These are phyloP conservation scores for Umbelopsis sp. DNA, from an alignment of 371 early-diverging fungal genomes.

Conservation along the genomic window DNA sequence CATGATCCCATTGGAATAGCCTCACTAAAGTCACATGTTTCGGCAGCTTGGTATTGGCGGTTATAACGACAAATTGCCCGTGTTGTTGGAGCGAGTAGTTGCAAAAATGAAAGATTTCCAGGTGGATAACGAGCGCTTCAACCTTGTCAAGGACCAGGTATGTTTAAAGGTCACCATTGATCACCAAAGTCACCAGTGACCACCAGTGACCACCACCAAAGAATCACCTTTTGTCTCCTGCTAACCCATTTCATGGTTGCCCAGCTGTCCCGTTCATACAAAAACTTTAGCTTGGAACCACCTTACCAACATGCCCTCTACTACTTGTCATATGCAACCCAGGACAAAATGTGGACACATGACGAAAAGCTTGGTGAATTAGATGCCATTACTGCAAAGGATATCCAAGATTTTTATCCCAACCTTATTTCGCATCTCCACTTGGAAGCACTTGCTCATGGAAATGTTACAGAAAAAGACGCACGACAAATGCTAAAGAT, in stretches of 20 bases:
- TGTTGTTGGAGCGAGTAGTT: conserved; percentile 72
- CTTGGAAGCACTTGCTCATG: conserved; percentile 83
- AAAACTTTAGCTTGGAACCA: conserved; percentile 72
- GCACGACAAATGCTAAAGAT: conserved; percentile 62
- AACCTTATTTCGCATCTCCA: conserved; percentile 65
- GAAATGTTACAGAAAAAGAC: conserved; percentile 69
- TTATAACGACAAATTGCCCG: conserved; percentile 82
- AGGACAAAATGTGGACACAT: conserved; percentile 77
- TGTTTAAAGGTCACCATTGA: too few relatives aligned
- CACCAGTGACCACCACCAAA: neutral
- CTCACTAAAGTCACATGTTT: too few relatives aligned
- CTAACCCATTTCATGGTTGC: neutral
- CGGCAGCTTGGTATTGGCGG: conserved; percentile 67
- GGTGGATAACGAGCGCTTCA: conserved; percentile 71
- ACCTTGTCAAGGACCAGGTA: conserved; percentile 72
- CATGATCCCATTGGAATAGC: too few relatives aligned
- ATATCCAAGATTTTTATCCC: conserved; percentile 71
- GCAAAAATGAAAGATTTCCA: conserved; percentile 64
- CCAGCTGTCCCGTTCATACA: conserved; percentile 59
- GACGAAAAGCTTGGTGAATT: conserved; percentile 69
- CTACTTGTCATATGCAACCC: conserved; percentile 68
- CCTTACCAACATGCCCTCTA: conserved; percentile 79
- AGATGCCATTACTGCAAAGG: conserved; percentile 62
- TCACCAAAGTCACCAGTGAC: neutral
- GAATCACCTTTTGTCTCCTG: neutral